phyloP scores from a whole-genome alignment of 495 filamentous ascomycete genomes.

The Cudoniella acicularis region DNA sequence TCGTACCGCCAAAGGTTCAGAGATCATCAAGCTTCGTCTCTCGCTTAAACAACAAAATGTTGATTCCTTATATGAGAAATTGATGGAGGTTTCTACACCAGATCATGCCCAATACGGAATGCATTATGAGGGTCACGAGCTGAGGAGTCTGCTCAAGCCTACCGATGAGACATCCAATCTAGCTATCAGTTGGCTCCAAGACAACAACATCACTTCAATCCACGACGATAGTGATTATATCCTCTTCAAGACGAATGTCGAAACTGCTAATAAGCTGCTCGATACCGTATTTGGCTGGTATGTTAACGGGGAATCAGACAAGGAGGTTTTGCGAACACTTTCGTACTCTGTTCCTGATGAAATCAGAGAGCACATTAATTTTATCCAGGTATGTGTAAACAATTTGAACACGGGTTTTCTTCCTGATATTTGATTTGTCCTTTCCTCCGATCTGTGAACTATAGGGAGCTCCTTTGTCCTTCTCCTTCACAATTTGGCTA shows the following conservation, averaged over 20 bases:
- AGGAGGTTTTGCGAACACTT: constrained; percentile 31
- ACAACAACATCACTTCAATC: constrained; percentile 37
- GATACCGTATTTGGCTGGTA: constrained; percentile 45
- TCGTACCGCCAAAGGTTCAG: constrained; percentile 3
- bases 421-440: no score
- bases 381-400: constrained; percentile 37
- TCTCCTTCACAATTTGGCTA: no score
- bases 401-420: no score
- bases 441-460: no score
- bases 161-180: constrained; percentile 28
- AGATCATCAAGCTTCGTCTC: constrained; percentile 39
- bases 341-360: constrained; percentile 52
- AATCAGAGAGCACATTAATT: constrained; percentile 53
- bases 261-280: constrained; percentile 44
- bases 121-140: constrained; percentile 50
- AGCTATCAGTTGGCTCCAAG: constrained; percentile 40
- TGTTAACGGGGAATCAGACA: constrained; percentile 25
- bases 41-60: constrained; percentile 42
- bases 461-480: no score
- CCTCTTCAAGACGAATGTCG: constrained; percentile 39
- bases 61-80: constrained; percentile 48
- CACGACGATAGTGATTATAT: constrained; percentile 44
- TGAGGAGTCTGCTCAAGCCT: constrained; percentile 40
- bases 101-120: constrained; percentile 51
- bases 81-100: constrained; percentile 55